phyloP scores from a whole-genome alignment of 1,139 yeast genomes.

The Kluyveromyces sp. region DNA sequence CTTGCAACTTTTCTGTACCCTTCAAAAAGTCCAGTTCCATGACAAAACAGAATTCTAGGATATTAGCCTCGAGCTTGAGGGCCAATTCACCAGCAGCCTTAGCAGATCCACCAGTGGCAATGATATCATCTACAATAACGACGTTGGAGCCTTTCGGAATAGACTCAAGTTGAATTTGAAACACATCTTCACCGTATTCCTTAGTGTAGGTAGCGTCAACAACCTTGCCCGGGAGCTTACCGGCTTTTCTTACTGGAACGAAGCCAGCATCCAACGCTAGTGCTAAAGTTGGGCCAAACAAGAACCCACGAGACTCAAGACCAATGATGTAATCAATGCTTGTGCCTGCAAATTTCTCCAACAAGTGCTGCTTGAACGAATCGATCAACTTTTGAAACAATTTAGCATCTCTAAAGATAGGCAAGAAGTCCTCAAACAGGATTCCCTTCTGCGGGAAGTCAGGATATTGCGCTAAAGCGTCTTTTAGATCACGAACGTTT shows the following conservation, averaged over 20 bases:
- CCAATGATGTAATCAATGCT: conserved; percentile 89
- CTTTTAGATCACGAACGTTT: conserved; percentile 54
- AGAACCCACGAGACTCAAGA: conserved; percentile 91
- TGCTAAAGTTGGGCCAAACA: conserved; percentile 93
- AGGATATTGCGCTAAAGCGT: conserved; percentile 72
- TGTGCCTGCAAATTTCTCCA: conserved; percentile 41
- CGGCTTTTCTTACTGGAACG: conserved; percentile 90
- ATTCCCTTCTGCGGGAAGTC: conserved; percentile 94
- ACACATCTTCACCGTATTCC: conserved; percentile 87
- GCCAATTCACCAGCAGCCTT: conserved; percentile 87
- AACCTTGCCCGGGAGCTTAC: conserved; percentile 87
- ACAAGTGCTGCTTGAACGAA: conserved; percentile 73
- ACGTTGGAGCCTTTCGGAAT: conserved; percentile 77
- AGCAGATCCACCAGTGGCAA: conserved; percentile 98
- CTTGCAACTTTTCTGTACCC: conserved; percentile 82
- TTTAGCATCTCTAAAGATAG: conserved; percentile 78
- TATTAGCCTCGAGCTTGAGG: conserved; percentile 54
- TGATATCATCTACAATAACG: conserved; percentile 86
- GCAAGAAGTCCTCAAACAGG: conserved; percentile 89
- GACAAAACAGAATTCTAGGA: conserved; percentile 76
- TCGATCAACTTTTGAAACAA: conserved; percentile 72
- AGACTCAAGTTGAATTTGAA: conserved; percentile 81
- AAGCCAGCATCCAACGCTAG: conserved; percentile 84
- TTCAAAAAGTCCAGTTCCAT: conserved; percentile 92
- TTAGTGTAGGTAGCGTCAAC: conserved; percentile 69